Conservation (phyloP, 2,329 filamentous ascomycete genomes). For the Aspergillus ibericus region DNA sequence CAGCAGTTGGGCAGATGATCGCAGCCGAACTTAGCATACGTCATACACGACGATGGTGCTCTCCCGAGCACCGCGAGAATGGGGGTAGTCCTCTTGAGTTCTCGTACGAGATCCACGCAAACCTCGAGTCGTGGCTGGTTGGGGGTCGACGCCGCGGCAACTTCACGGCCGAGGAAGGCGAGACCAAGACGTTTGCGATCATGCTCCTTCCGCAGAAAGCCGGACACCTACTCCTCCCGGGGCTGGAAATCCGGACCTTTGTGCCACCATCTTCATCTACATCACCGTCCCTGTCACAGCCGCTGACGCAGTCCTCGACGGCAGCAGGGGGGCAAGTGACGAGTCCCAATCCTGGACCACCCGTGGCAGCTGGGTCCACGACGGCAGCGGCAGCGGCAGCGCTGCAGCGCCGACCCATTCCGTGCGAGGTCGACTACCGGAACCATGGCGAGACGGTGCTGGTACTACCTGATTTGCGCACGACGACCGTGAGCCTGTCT, state of each 20-base stretch:
- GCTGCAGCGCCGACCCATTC: constrained; percentile 42
- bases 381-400: constrained; percentile 15
- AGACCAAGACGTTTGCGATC: constrained; percentile 60
- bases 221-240: constrained; percentile 75
- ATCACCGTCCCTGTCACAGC: constrained; percentile 9
- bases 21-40: constrained; percentile 51
- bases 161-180: constrained; percentile 57
- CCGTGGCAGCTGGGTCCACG: constrained; percentile 12
- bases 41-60: constrained; percentile 58
- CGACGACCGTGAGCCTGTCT: constrained; percentile 72
- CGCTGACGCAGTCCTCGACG: constrained; percentile 20
- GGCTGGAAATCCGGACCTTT: constrained; percentile 71
- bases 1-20: constrained; percentile 50
- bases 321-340: constrained; percentile 10
- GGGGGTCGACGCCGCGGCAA: constrained; percentile 78
- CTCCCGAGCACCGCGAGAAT: constrained; percentile 30
- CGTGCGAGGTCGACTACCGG: constrained; percentile 75
- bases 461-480: constrained; percentile 69
- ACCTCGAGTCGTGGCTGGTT: constrained; percentile 77
- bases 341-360: neutral
- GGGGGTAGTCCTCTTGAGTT: constrained; percentile 64
- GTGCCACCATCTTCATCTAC: constrained; percentile 41
- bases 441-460: constrained; percentile 75
- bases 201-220: constrained; percentile 77
- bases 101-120: constrained; percentile 76